phyloP scores from a whole-genome alignment of 176 grass and related monocot species.

The Oryza coarctata region DNA sequence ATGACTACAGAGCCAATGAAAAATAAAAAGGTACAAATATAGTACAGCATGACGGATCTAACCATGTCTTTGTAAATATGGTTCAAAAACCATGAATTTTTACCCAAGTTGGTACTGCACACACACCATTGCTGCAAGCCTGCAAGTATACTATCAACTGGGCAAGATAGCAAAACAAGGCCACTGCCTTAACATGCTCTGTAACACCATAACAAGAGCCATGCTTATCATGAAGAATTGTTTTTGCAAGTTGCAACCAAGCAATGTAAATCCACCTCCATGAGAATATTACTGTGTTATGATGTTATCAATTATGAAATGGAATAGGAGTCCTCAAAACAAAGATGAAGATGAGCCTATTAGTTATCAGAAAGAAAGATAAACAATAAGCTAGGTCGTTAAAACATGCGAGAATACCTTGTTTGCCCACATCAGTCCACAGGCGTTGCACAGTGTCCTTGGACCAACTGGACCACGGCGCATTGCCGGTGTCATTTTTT shows the following conservation, averaged over 20 bases:
- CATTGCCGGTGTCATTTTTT: constrained; percentile 84
- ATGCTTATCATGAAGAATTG: constrained; percentile 4
- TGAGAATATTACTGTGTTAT: not conserved
- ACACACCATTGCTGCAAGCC: constrained; percentile 33
- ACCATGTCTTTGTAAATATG: not conserved
- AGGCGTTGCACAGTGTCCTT: constrained; percentile 92
- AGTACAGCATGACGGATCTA: constrained; percentile 10
- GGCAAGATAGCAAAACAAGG: constrained; percentile 15
- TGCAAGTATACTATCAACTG: constrained; percentile 20
- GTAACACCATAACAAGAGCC: constrained; percentile 20
- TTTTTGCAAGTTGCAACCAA: constrained; percentile 3
- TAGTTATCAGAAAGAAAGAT: constrained; percentile 15
- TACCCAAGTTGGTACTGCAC: constrained; percentile 18
- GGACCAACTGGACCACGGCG: constrained; percentile 91
- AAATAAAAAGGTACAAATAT: constrained; percentile 1
- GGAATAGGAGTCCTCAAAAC: not conserved
- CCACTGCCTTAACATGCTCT: constrained; percentile 15
- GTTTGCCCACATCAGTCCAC: constrained; percentile 96
- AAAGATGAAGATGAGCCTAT: constrained; percentile 2
- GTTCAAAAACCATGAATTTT: constrained; percentile 1
- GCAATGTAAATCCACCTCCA: not conserved
- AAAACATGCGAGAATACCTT: constrained; percentile 46
- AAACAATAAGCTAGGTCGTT: not conserved
- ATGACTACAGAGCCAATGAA: not conserved
- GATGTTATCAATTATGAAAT: constrained; percentile 11